A percentile compares a stretch with the other conserved stretches of the same genome.
phyloP scores from a whole-genome alignment of 2,329 filamentous ascomycete species.

The Domatiomyces globalis region DNA sequence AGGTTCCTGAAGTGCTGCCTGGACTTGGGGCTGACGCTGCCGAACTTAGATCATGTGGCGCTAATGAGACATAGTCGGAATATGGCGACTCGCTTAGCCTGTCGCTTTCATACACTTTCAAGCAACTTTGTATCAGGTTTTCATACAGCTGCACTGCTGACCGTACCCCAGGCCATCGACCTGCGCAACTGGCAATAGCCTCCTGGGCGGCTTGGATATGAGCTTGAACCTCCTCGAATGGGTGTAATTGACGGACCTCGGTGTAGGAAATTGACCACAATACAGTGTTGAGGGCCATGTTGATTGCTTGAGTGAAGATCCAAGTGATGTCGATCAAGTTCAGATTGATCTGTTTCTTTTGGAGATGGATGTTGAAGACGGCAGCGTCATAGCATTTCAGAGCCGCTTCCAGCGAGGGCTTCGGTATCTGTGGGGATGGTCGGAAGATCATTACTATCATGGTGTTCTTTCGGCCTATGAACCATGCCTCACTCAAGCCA shows the following conservation, averaged over 20 bases:
- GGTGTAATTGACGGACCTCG: constrained; percentile 60
- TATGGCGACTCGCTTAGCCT: constrained; percentile 22
- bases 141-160: constrained; percentile 73
- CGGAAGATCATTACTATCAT: constrained; percentile 81
- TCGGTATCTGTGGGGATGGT: constrained; percentile 81
- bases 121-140: constrained; percentile 70
- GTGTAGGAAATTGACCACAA: constrained; percentile 84
- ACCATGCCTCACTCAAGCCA: constrained; percentile 68
- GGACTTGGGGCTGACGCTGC: constrained; percentile 23
- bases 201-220: constrained; percentile 63
- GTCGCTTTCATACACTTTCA: constrained; percentile 68
- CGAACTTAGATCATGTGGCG: constrained; percentile 23
- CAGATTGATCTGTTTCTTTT: constrained; percentile 63
- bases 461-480: constrained; percentile 59
- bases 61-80: constrained; percentile 26
- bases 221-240: constrained; percentile 59
- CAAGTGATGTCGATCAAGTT: constrained; percentile 75
- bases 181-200: constrained; percentile 63
- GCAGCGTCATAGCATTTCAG: constrained; percentile 71
- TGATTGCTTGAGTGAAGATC: constrained; percentile 80
- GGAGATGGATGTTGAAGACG: constrained; percentile 65
- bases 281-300: constrained; percentile 81
- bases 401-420: constrained; percentile 67
- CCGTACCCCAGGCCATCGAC: constrained; percentile 81
- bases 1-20: constrained; percentile 26